These are phyloP conservation scores for Pichia phayaonensis DNA, from an alignment of 805 yeast species.

Conservation along the genomic window DNA sequence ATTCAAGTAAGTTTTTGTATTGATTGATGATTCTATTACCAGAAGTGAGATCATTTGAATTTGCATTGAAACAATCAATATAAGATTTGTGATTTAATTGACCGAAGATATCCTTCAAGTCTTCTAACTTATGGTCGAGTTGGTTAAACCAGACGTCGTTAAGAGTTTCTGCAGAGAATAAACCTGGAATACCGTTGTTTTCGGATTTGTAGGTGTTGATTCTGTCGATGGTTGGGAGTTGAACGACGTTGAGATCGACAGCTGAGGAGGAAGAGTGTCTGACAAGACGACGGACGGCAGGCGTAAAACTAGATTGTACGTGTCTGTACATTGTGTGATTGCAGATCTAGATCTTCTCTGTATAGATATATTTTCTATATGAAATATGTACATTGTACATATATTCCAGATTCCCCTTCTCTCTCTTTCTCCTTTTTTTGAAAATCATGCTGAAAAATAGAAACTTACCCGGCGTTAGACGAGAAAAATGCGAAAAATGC, in stretches of 20 bases:
- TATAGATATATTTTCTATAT: no score
- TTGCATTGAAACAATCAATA: slow-evolving; percentile 19
- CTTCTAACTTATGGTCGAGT: slow-evolving; percentile 31
- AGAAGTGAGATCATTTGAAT: slow-evolving; percentile 13
- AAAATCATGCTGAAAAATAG: background rate
- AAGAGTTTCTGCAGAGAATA: slow-evolving; percentile 41
- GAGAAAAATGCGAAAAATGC: no score
- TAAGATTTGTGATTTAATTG: slow-evolving; percentile 24
- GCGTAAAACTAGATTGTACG: background rate
- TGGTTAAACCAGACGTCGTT: slow-evolving; percentile 44
- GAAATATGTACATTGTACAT: no score
- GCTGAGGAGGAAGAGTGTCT: background rate
- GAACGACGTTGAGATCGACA: slow-evolving; percentile 9
- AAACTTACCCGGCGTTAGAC: background rate
- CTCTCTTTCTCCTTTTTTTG: no score
- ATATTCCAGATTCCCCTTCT: no score
- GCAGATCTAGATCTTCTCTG: no score
- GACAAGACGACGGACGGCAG: background rate
- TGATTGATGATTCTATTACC: slow-evolving; percentile 24
- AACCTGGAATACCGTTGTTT: slow-evolving; percentile 38
- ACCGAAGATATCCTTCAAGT: slow-evolving; percentile 32
- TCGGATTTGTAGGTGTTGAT: slow-evolving; percentile 18
- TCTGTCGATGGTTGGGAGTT: slow-evolving; percentile 20
- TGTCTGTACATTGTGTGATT: background rate
- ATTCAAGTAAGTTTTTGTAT: slow-evolving; percentile 30